Conservation (phyloP, 768 basidiomycete species). For the Dendrothele bispora region DNA sequence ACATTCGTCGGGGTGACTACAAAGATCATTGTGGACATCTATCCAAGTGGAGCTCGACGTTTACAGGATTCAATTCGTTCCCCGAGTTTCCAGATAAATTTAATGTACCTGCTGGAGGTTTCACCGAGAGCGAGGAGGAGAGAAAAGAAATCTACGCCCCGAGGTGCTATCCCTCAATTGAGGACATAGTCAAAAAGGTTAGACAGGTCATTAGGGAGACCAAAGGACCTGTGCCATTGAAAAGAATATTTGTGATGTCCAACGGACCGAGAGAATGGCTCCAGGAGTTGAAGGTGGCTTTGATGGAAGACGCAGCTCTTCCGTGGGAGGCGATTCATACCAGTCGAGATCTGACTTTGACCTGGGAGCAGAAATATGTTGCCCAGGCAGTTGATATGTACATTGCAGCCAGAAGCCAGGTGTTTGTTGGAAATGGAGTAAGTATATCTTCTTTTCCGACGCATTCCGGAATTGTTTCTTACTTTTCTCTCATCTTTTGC, state of each 20-base stretch:
- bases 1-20: constrained; percentile 60
- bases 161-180: constrained; percentile 54
- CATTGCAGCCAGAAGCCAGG: constrained; percentile 60
- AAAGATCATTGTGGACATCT: constrained; percentile 45
- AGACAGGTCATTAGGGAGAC: constrained; percentile 27
- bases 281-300: constrained; percentile 38
- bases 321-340: constrained; percentile 51
- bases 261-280: constrained; percentile 58
- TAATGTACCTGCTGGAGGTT: too few species aligned
- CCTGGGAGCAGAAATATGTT: constrained; percentile 56
- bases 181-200: constrained; percentile 47
- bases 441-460: constrained; percentile 17
- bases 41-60: constrained; percentile 37
- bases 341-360: constrained; percentile 53
- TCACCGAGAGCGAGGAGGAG: constrained; percentile 6
- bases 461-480: not conserved
- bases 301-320: constrained; percentile 22
- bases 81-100: constrained; percentile 51
- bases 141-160: constrained; percentile 38
- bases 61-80: constrained; percentile 55
- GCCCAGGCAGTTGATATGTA: constrained; percentile 69
- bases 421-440: constrained; percentile 73
- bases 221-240: constrained; percentile 34
- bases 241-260: constrained; percentile 61
- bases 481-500: not conserved